These are phyloP conservation scores for Acephala macrosclerotiorum DNA, from an alignment of 2,329 filamentous ascomycete genomes.

Conservation along the genomic window DNA sequence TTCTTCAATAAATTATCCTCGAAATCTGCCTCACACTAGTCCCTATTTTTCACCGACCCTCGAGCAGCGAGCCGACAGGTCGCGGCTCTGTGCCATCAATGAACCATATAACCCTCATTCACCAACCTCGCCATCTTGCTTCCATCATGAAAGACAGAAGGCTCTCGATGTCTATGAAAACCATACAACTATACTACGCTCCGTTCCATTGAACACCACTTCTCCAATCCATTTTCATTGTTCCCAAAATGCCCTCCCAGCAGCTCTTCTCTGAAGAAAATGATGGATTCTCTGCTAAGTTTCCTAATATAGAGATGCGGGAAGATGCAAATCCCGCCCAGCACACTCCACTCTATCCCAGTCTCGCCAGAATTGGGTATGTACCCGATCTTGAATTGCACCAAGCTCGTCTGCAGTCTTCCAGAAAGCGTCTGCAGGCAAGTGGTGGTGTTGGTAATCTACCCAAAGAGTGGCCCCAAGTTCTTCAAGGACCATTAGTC, in stretches of 20 bases:
- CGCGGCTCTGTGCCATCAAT: constrained; percentile 11
- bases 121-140: constrained; percentile 2
- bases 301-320: constrained; percentile 6
- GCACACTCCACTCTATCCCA: constrained; percentile 16
- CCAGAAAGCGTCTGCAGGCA: constrained; percentile 12
- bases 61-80: neutral
- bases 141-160: constrained; percentile 7
- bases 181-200: constrained; percentile 1
- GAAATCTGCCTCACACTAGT: neutral
- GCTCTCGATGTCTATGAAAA: neutral
- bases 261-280: constrained; percentile 8
- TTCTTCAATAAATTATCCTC: no score
- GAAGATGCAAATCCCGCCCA: constrained; percentile 12
- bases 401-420: constrained; percentile 15
- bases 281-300: neutral
- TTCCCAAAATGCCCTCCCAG: constrained; percentile 14
- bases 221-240: constrained; percentile 4
- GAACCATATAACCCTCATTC: constrained; percentile 11
- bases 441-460: constrained; percentile 13
- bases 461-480: constrained; percentile 15
- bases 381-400: constrained; percentile 12
- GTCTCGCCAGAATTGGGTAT: constrained; percentile 13
- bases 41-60: constrained; percentile 7
- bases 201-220: constrained; percentile 4
- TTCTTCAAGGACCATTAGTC: constrained; percentile 14